A percentile compares a stretch with the other conserved stretches of the same genome.
Evolutionary conservation across 139 green algal species (phyloP).

Genomic region (Axilococcus clingmanii): DNA sequence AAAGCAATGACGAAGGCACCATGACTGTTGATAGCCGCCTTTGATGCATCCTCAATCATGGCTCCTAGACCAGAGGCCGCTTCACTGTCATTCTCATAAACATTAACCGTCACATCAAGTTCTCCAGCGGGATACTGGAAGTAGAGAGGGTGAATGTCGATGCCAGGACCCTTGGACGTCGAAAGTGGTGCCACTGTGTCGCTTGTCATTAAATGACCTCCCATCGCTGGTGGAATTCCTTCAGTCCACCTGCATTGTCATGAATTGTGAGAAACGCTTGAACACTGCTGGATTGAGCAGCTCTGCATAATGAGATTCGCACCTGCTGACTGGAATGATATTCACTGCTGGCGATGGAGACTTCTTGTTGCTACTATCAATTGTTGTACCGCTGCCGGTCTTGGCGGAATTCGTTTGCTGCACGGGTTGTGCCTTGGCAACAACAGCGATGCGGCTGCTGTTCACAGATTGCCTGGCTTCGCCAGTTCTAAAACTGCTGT

Average conservation of each 20-base stretch:
- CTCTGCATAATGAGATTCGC: too few relatives aligned
- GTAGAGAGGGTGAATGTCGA: conserved; percentile 39
- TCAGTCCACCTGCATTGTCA: conserved; percentile 46
- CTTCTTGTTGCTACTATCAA: too few relatives aligned
- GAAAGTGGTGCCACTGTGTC: conserved; percentile 54
- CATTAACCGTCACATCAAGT: conserved; percentile 27
- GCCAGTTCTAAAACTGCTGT: too few relatives aligned
- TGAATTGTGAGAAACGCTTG: too few relatives aligned
- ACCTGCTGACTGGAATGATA: conserved; percentile 2
- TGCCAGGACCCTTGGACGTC: conserved; percentile 49
- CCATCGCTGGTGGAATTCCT: conserved; percentile 81
- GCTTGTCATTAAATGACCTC: conserved; percentile 76
- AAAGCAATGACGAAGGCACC: conserved; percentile 76
- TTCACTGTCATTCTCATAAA: conserved; percentile 12
- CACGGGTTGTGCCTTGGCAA: neutral
- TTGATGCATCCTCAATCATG: conserved; percentile 26
- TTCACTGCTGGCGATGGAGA: conserved; percentile 4
- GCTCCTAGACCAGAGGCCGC: conserved; percentile 19
- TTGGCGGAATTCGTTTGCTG: neutral
- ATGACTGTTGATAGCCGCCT: conserved; percentile 50
- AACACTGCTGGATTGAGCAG: too few relatives aligned
- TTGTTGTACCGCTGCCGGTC: too few relatives aligned
- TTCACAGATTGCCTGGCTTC: too few relatives aligned
- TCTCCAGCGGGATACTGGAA: conserved; percentile 52
- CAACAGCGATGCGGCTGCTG: neutral